Conservation (phyloP, 805 yeast genomes). For the Candida sakaeoensis region DNA sequence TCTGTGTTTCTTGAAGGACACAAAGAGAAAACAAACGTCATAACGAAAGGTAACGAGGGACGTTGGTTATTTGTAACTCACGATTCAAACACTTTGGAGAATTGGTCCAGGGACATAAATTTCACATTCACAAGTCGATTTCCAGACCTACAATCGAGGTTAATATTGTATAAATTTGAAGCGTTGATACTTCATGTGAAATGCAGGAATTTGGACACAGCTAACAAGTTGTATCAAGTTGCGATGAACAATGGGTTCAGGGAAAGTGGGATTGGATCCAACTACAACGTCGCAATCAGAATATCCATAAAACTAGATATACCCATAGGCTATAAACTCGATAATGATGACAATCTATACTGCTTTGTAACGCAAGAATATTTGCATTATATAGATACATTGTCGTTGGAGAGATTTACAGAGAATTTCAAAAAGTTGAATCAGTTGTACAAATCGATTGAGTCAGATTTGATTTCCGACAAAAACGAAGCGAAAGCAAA, state of each 20-base stretch:
- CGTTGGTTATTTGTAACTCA: constrained; percentile 81
- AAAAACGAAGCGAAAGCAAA: not conserved
- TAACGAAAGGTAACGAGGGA: constrained; percentile 86
- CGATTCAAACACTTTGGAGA: constrained; percentile 42
- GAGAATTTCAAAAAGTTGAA: constrained; percentile 62
- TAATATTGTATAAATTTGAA: constrained; percentile 73
- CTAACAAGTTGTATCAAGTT: constrained; percentile 57
- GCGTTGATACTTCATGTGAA: constrained; percentile 83
- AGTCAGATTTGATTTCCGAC: constrained; percentile 19
- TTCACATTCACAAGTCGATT: constrained; percentile 14
- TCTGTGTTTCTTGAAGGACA: constrained; percentile 76
- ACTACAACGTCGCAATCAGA: constrained; percentile 73
- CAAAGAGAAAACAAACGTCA: constrained; percentile 48
- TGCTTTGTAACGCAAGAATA: constrained; percentile 52
- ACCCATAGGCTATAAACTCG: constrained; percentile 62
- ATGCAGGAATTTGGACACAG: constrained; percentile 58
- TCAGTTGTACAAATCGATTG: constrained; percentile 43
- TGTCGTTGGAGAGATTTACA: constrained; percentile 59
- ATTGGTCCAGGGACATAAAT: constrained; percentile 44
- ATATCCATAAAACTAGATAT: constrained; percentile 70
- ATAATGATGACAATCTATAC: constrained; percentile 23
- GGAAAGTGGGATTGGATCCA: constrained; percentile 81
- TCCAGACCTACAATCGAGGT: constrained; percentile 35
- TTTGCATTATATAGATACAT: constrained; percentile 45
- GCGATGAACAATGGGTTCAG: constrained; percentile 87